Evolutionary conservation across 805 yeast species (phyloP), one percentile per base, ranked within the genome.

Genomic region (Wickerhamiella qilinensis): DNA sequence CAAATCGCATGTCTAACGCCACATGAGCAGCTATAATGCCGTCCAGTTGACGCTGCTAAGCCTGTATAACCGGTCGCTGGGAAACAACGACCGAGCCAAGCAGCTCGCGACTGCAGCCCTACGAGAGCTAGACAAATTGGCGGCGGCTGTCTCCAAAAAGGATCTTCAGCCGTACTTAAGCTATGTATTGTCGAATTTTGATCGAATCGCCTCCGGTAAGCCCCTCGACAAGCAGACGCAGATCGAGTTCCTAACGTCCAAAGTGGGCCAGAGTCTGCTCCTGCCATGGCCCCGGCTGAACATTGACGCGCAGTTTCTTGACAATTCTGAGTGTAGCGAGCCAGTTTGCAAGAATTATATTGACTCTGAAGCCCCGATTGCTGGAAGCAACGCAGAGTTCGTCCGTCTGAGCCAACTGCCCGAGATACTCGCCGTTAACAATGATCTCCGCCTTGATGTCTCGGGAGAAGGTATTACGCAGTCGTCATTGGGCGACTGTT

Each of bases 401-500:
- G 24, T 17, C 15, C 3, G 36, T 15, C 7, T 37, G 7, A 15
- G n/a, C 25, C n/a, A 19, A 4, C 24, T 35, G 12, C 20, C 30
- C 14, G 38, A 35, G 4, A 30, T 30, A 6, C n/a, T 12, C 16
- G 30, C 7, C 7, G 14, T 17, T 16, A 38, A 38, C 31, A 9
- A 9, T 2, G 12, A 14, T 3, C 19, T 29, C 14, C 33, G 5
- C 5, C 33, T 41, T 38, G 5, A 29, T 27, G 31, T 20, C 3
- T 32, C 34, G 2, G 36, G 22, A 22, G 42, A 38, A 11, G 21
- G 17, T 19, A 21, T 42, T 7, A 17, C 15, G 20, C 55, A 57
- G 40, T 54, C 50, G 25, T 38, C 50, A 3, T 38, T 54, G n/a
- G 61, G 73, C 7, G 76, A 82, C 54, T 83, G 93, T 55, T 80